These are phyloP conservation scores for Sphagnum fallax DNA, from an alignment of 228 moss, liverwort and hornwort species.

Conservation along the genomic window DNA sequence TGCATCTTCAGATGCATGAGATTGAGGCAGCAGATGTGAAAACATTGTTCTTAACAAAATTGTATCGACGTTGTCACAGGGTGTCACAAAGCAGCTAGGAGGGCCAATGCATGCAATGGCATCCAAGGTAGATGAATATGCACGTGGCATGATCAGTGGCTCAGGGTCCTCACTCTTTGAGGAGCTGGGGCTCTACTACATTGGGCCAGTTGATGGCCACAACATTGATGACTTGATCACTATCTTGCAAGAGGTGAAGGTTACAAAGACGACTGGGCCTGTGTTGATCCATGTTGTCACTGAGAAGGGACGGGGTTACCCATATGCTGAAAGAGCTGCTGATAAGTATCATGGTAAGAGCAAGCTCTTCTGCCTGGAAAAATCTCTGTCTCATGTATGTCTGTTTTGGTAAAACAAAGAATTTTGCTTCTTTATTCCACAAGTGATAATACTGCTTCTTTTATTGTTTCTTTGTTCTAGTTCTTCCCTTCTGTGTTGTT, in stretches of 20 bases:
- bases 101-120: conserved; percentile 44
- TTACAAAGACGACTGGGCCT: conserved; percentile 44
- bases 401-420: not conserved
- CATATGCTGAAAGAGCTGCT: conserved; percentile 48
- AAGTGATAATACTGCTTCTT: not conserved
- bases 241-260: conserved; percentile 43
- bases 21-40: not conserved
- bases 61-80: conserved; percentile 11
- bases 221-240: conserved; percentile 51
- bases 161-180: conserved; percentile 50
- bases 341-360: conserved; percentile 54
- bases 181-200: conserved; percentile 60
- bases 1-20: not conserved
- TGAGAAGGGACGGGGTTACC: conserved; percentile 60
- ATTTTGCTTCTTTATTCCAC: not conserved
- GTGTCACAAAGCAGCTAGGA: conserved; percentile 60
- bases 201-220: conserved; percentile 63
- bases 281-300: conserved; percentile 58
- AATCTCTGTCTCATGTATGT: not conserved
- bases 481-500: no score
- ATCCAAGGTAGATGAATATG: conserved; percentile 59
- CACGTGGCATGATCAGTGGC: conserved; percentile 65
- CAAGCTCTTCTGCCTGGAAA: not conserved
- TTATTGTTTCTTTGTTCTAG: no score
- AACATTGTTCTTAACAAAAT: not conserved